Percentiles rank a stretch among this genome's conserved stretches.
Conservation (phyloP, 768 basidiomycete genomes). For the Agrocybe praecox region DNA sequence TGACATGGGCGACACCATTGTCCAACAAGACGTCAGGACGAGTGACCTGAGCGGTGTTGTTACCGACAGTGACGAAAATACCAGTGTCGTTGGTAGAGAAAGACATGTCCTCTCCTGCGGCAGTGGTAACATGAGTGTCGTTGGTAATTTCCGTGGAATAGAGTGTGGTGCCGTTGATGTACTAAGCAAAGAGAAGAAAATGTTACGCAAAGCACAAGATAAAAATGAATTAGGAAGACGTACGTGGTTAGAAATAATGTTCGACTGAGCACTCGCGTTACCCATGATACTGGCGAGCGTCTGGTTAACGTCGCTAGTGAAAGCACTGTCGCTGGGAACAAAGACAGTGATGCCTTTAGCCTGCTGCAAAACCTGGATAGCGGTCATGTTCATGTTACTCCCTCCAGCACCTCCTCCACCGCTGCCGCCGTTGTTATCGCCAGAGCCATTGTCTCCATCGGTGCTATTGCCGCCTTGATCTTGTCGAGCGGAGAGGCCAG, state of each 20-base stretch:
- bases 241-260: slow-evolving; percentile 65
- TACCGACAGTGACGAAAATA: slow-evolving; percentile 48
- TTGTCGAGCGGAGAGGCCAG: neutral
- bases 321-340: slow-evolving; percentile 57
- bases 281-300: slow-evolving; percentile 32
- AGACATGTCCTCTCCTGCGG: slow-evolving; percentile 55
- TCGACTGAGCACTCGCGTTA: slow-evolving; percentile 47
- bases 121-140: slow-evolving; percentile 45
- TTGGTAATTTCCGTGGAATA: slow-evolving; percentile 57
- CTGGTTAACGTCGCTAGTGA: slow-evolving; percentile 36
- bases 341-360: slow-evolving; percentile 67
- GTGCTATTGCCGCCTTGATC: neutral
- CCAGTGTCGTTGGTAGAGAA: slow-evolving; percentile 61
- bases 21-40: slow-evolving; percentile 58
- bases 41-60: slow-evolving; percentile 44
- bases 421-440: neutral
- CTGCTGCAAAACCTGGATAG: slow-evolving; percentile 34
- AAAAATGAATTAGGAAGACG: slow-evolving; percentile 17
- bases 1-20: slow-evolving; percentile 73
- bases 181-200: slow-evolving; percentile 28
- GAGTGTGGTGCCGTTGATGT: slow-evolving; percentile 68
- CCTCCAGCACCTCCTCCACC: too few relatives aligned
- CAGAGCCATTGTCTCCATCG: neutral
- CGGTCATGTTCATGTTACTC: slow-evolving; percentile 37
- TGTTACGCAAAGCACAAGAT: neutral